phyloP scores from a whole-genome alignment of 768 basidiomycete species.

The Lanmaoa pseudosensibilis region DNA sequence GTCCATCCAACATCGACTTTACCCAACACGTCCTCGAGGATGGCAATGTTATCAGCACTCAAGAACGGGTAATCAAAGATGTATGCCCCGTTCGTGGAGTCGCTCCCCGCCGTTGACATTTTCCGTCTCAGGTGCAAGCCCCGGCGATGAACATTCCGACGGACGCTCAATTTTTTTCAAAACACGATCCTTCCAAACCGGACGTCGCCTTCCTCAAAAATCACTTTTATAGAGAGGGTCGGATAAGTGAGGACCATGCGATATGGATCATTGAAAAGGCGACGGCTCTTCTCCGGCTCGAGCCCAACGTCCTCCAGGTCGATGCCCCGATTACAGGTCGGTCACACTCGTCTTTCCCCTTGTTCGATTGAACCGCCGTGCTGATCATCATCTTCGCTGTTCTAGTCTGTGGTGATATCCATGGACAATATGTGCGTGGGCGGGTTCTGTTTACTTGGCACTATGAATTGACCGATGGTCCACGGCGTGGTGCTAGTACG shows the following conservation, averaged over 20 bases:
- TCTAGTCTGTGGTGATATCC: constrained; percentile 98
- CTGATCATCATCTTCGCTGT: constrained; percentile 7
- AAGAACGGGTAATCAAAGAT: constrained; percentile 95
- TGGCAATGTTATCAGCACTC: constrained; percentile 87
- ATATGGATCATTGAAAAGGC: constrained; percentile 88
- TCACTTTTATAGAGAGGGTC: constrained; percentile 96
- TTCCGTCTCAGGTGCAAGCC: constrained; percentile 79
- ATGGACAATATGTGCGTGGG: constrained; percentile 92
- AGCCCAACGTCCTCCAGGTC: constrained; percentile 89
- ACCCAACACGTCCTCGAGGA: constrained; percentile 93
- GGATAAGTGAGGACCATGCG: constrained; percentile 92
- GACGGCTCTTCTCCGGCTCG: constrained; percentile 77
- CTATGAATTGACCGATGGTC: constrained; percentile 18
- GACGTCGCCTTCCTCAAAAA: constrained; percentile 97
- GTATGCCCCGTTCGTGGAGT: constrained; percentile 43
- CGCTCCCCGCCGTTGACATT: constrained; percentile 8
- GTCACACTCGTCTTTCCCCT: background rate
- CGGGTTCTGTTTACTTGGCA: constrained; percentile 3
- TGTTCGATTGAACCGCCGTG: background rate
- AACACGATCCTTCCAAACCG: constrained; percentile 82
- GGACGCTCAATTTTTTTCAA: constrained; percentile 89
- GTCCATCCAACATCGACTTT: constrained; percentile 74
- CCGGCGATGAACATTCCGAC: constrained; percentile 93
- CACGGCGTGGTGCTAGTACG: constrained; percentile 54
- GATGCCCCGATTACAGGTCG: constrained; percentile 97